phyloP scores from a whole-genome alignment of 2,329 filamentous ascomycete species.

The Emergomyces pasteurianus region DNA sequence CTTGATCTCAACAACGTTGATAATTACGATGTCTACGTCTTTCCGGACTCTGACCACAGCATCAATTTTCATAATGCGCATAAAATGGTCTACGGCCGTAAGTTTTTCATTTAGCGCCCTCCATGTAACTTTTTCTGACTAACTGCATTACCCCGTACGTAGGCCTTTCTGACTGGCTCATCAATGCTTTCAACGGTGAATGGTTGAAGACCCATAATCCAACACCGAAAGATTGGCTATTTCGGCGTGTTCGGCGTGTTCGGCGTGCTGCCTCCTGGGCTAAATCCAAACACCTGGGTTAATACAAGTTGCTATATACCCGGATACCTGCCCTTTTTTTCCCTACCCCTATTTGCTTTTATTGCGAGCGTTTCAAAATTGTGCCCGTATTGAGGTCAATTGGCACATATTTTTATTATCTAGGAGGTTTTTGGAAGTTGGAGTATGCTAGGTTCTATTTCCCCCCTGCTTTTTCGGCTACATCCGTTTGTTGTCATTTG shows the following conservation, averaged over 20 bases:
- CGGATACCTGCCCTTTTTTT: not conserved
- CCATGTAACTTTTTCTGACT: not conserved
- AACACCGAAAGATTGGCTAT: conserved; percentile 30
- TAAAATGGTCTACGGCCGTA: conserved; percentile 82
- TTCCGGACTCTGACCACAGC: conserved; percentile 88
- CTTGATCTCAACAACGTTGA: conserved; percentile 69
- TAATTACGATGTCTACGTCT: conserved; percentile 95
- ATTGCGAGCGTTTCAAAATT: not conserved
- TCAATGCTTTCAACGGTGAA: conserved; percentile 96
- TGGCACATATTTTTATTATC: no score
- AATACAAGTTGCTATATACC: not conserved
- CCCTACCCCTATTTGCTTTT: not conserved
- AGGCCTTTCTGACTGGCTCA: conserved; percentile 61
- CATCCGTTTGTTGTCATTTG: not conserved
- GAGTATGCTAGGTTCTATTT: not conserved
- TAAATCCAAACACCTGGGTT: not conserved
- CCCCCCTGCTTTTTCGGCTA: not conserved
- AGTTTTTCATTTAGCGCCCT: conserved; percentile 30
- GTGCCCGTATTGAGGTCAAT: no score
- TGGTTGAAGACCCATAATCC: conserved; percentile 56
- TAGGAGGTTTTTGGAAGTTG: not conserved
- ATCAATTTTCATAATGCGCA: conserved; percentile 95
- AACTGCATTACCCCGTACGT: not conserved
- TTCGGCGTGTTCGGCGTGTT: conserved; percentile 9
- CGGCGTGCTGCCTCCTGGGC: not conserved